Evolutionary conservation across 257 asterid species (phyloP).

Genomic region (Forsythia suspensa): DNA sequence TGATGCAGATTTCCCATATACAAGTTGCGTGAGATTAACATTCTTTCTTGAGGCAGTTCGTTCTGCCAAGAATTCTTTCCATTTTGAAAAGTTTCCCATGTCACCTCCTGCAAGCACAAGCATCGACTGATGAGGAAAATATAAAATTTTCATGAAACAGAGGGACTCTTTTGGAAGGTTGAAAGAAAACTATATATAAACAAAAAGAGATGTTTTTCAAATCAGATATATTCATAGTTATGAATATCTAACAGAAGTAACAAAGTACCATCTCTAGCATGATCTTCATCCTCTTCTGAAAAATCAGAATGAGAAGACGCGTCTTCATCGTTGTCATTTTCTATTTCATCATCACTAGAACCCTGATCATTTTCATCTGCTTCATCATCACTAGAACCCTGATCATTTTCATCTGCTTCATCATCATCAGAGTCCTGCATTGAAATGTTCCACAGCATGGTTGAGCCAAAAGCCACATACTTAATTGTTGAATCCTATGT

Average conservation of each 20-base stretch:
- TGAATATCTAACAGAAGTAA: background rate
- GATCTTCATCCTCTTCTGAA: conserved; percentile 52
- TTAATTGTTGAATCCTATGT: background rate
- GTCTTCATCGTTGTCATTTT: conserved; percentile 26
- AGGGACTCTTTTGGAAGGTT: background rate
- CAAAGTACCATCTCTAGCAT: conserved; percentile 33
- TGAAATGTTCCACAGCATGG: conserved; percentile 2
- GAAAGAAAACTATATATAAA: background rate
- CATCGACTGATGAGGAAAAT: conserved; percentile 15
- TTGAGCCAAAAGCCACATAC: conserved; percentile 3
- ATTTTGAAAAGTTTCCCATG: conserved; percentile 74
- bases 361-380: conserved; percentile 35
- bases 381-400: conserved; percentile 26
- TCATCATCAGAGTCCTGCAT: conserved; percentile 58
- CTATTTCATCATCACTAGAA: conserved; percentile 27
- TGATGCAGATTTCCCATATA: conserved; percentile 66
- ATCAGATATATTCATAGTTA: conserved; percentile 3
- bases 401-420: conserved; percentile 33
- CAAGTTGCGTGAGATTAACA: conserved; percentile 82
- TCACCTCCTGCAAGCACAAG: conserved; percentile 46
- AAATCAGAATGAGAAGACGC: conserved; percentile 33
- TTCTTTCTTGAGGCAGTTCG: conserved; percentile 58
- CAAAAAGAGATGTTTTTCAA: background rate
- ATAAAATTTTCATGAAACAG: background rate
- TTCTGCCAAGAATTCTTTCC: conserved; percentile 81